Evolutionary conservation across 371 early-diverging fungal genomes (phyloP), one percentile per base, ranked within the genome.

Genomic region (Coemansia sp.): DNA sequence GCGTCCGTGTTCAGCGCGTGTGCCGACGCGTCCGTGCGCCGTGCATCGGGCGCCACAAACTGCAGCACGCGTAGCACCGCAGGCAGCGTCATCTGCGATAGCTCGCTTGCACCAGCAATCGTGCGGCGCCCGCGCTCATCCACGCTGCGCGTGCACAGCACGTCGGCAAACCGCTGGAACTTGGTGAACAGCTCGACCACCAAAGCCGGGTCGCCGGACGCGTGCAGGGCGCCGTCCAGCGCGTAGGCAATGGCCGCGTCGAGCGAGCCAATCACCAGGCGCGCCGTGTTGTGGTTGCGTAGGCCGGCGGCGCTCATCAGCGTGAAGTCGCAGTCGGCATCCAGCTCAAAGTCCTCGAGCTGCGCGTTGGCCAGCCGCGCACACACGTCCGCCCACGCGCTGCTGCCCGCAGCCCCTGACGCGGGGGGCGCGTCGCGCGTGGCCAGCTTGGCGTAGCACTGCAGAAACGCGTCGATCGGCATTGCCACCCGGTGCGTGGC

Each of bases 261-360:
- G n/a, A 72, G 16, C 12, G 64, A 70, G 5, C 74, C 74, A 14
- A 71, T 35, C 0, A 65, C 68, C 55, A 72, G 38, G 0, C 45
- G 57, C 5, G 61, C 65, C 5, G 66, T 71, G 55, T 55, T 72
- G 58, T 61, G 45, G 66, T 65, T 72, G 43, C 74, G 61, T 38
- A 61, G 50, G 0, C 72, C 72, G 2, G 30, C 51, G 11, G 65
- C 65, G n/a, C 39, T 56, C 10, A 39, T 53, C 5, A 70, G 51
- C 11, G 61, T 36, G 33, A 63, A 72, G 61, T 69, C 66, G 45
- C 70, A 64, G 2, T 70, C 43, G 9, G 74, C 61, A 3, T 74
- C 66, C 11, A 74, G 48, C 59, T 72, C 74, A 59, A 59, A 74
- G 58, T 74, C 74, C 45, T 74, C 74, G n/a, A 74, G 48, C 55